Base-by-base conservation (phyloP, 2,329 filamentous ascomycete species). In the Colletotrichum musae region DNA sequence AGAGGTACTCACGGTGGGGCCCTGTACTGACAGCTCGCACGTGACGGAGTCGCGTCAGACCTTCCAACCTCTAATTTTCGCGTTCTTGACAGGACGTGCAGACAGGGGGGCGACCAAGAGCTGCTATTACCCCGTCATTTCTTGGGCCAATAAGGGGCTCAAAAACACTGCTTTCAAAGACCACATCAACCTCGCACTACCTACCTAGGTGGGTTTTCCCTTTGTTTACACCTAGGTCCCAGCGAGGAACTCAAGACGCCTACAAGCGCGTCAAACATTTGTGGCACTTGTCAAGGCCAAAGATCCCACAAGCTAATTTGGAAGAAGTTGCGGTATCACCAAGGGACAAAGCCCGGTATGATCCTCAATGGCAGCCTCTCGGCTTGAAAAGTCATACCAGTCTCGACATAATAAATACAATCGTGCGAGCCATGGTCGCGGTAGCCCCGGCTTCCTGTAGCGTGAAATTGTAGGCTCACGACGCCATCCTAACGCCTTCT, bases 401-500 rank as follows among this genome's bases (percentile, higher is more conserved):
- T 18, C 21, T 28, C 7, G 36, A 66, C 66, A 67, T 45, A 59
- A 39, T 48, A 66, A 66, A 66, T 56, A 54, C 54, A 58, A 18
- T 66, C 53, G 24, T 66, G 50, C 51, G 26, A 51, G 54, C 62
- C 56, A 16, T 59, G 39, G 5, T 60, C 18, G 26, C 26, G 21
- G 24, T 36, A 18, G 18, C 43, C 45, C 32, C 24, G 62, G 36
- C 57, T 53, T 48, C 47, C 12, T 50, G 43, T 47, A n/a, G 39
- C 59, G 59, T 62, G 45, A 53, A 60, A 36, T 54, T 66, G 50
- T 65, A 43, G 53, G 57, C 56, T 39, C 64, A 67, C 62, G 45
- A 60, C 57, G 43, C 51, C 67, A 57, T 41, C 45, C 67, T 41
- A 67, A 70, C 67, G 67, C 67, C 67, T 70, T 58, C 62, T 45